Conservation (phyloP, 2,329 filamentous ascomycete genomes). For the Ophiostoma piceae region DNA sequence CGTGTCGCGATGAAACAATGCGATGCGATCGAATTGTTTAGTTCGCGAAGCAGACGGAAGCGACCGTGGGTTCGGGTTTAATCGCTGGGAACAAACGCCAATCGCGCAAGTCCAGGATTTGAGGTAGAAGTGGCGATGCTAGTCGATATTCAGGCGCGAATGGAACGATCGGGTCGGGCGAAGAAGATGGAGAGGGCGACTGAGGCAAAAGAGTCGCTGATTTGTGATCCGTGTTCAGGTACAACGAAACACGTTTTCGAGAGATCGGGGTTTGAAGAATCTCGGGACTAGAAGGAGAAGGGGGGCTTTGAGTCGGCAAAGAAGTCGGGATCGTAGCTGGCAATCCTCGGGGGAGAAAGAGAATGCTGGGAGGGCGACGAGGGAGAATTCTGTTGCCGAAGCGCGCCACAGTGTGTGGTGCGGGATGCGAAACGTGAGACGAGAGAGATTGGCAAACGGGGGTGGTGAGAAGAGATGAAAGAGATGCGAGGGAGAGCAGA, state of each 20-base stretch:
- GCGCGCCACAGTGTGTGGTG: constrained; percentile 24
- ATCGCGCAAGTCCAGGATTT: constrained; percentile 5
- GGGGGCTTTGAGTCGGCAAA: constrained; percentile 3
- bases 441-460: constrained; percentile 16
- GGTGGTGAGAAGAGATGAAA: constrained; percentile 14
- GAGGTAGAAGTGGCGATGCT: not conserved
- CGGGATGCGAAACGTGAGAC: constrained; percentile 24
- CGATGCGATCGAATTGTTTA: not conserved
- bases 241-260: not conserved
- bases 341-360: not conserved
- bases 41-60: not conserved
- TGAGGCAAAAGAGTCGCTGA: not conserved
- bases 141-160: not conserved
- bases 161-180: not conserved
- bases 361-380: constrained; percentile 19
- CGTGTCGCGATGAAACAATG: not conserved
- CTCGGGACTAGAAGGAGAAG: not conserved
- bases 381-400: constrained; percentile 17
- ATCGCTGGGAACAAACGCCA: not conserved
- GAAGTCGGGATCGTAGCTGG: constrained; percentile 1
- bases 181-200: not conserved
- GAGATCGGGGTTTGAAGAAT: not conserved
- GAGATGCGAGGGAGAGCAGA: constrained; percentile 18
- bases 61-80: not conserved
- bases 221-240: not conserved